These are phyloP conservation scores for Cercophora sp. DNA, from an alignment of 495 filamentous ascomycete genomes.

Conservation along the genomic window DNA sequence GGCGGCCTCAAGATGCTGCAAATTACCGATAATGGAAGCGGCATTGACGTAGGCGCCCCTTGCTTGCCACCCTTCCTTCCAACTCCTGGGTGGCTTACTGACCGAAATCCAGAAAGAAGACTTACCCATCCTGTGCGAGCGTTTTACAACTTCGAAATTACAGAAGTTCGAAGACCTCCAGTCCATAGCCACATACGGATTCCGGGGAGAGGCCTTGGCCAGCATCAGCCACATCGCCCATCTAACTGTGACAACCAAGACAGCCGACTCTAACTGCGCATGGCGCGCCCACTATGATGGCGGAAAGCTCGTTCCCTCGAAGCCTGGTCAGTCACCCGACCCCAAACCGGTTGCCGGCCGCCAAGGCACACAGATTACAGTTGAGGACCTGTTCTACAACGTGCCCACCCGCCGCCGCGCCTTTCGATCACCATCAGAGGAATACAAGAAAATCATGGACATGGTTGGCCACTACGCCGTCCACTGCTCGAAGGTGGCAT, in stretches of 20 bases:
- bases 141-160: slow-evolving; percentile 95
- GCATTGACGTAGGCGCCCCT: slow-evolving; percentile 72
- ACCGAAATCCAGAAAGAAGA: slow-evolving; percentile 68
- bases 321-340: slow-evolving; percentile 86
- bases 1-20: slow-evolving; percentile 96
- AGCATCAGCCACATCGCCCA: slow-evolving; percentile 99
- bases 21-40: slow-evolving; percentile 96
- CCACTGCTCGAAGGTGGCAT: slow-evolving; percentile 87
- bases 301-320: slow-evolving; percentile 77
- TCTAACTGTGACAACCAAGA: slow-evolving; percentile 90
- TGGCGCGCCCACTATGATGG: slow-evolving; percentile 84
- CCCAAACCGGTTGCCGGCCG: slow-evolving; percentile 87
- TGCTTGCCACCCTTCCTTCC: neutral
- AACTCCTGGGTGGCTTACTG: slow-evolving; percentile 16
- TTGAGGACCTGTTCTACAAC: slow-evolving; percentile 98
- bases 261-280: slow-evolving; percentile 81
- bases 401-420: slow-evolving; percentile 82
- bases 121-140: slow-evolving; percentile 87
- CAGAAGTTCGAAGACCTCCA: slow-evolving; percentile 92
- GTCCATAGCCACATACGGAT: slow-evolving; percentile 92
- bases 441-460: slow-evolving; percentile 97
- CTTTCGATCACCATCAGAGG: slow-evolving; percentile 87
- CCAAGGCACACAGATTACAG: slow-evolving; percentile 94
- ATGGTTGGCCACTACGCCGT: slow-evolving; percentile 91
- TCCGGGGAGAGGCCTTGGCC: slow-evolving; percentile 92